phyloP scores from a whole-genome alignment of 768 basidiomycete species.

The Gautieria morchelliformis region DNA sequence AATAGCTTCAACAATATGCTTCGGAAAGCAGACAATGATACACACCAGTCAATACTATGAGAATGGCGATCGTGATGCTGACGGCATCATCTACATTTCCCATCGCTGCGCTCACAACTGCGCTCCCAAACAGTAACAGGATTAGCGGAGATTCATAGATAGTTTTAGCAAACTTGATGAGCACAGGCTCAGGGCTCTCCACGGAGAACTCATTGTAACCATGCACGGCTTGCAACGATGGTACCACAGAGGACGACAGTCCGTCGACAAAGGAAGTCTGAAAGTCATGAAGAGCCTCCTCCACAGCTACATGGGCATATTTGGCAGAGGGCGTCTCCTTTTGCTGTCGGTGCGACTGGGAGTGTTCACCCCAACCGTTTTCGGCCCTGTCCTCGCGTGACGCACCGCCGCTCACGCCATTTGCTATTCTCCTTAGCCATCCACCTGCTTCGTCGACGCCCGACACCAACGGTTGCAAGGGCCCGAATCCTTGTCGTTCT shows the following conservation, averaged over 20 bases:
- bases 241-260: slow-evolving; percentile 51
- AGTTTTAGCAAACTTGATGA: slow-evolving; percentile 87
- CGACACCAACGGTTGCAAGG: slow-evolving; percentile 6
- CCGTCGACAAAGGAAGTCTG: slow-evolving; percentile 55
- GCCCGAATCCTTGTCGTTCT: slow-evolving; percentile 24
- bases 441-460: slow-evolving; percentile 20
- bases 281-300: slow-evolving; percentile 67
- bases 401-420: slow-evolving; percentile 31
- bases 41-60: slow-evolving; percentile 88
- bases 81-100: slow-evolving; percentile 94
- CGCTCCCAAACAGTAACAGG: slow-evolving; percentile 82
- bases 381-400: slow-evolving; percentile 26
- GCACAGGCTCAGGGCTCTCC: slow-evolving; percentile 63
- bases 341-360: neutral
- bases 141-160: slow-evolving; percentile 95
- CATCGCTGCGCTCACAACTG: slow-evolving; percentile 80
- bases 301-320: slow-evolving; percentile 56
- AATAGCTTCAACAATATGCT: neutral
- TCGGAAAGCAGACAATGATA: neutral
- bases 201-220: slow-evolving; percentile 96
- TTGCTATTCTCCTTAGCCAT: slow-evolving; percentile 30
- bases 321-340: slow-evolving; percentile 52
- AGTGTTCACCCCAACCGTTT: slow-evolving; percentile 23
- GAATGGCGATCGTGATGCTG: slow-evolving; percentile 84
- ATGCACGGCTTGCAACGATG: slow-evolving; percentile 51